Conservation (phyloP, 768 basidiomycete genomes). For the Leccinellum rugosiceps region DNA sequence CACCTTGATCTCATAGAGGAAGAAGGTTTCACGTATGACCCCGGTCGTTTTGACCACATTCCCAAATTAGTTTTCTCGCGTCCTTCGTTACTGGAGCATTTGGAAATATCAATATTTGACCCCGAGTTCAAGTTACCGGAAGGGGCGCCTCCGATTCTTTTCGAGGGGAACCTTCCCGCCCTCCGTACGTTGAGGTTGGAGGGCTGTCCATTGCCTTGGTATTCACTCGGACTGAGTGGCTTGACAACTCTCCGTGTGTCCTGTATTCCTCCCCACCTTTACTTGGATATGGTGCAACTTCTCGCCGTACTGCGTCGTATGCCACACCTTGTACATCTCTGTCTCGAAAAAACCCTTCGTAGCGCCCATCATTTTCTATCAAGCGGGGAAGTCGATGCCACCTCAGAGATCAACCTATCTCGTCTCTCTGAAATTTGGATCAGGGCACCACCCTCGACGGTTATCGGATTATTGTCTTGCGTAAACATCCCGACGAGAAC, state of each 20-base stretch:
- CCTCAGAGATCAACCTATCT: not conserved
- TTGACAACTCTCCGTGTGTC: slow-evolving; percentile 36
- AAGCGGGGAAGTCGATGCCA: not conserved
- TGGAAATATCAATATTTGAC: not conserved
- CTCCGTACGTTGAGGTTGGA: not conserved
- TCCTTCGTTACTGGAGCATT: not conserved
- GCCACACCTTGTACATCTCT: slow-evolving; percentile 32
- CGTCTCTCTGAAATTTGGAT: slow-evolving; percentile 6
- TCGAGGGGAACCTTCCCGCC: not conserved
- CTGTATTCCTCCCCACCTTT: slow-evolving; percentile 14
- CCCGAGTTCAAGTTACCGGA: not conserved
- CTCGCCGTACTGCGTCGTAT: slow-evolving; percentile 31
- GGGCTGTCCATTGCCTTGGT: not conserved
- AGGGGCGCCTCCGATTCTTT: not conserved
- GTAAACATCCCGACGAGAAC: not conserved
- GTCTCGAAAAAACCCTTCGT: slow-evolving; percentile 32
- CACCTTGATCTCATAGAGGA: not conserved
- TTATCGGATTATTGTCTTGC: slow-evolving; percentile 5
- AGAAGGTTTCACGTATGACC: not conserved
- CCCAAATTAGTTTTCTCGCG: not conserved
- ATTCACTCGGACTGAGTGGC: slow-evolving; percentile 3
- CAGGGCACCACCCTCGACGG: slow-evolving; percentile 4
- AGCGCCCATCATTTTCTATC: not conserved
- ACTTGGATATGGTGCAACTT: slow-evolving; percentile 30
- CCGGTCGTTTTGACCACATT: not conserved